Base-by-base conservation (phyloP, 1,139 yeast genomes). In the Pichia norvegensis region DNA sequence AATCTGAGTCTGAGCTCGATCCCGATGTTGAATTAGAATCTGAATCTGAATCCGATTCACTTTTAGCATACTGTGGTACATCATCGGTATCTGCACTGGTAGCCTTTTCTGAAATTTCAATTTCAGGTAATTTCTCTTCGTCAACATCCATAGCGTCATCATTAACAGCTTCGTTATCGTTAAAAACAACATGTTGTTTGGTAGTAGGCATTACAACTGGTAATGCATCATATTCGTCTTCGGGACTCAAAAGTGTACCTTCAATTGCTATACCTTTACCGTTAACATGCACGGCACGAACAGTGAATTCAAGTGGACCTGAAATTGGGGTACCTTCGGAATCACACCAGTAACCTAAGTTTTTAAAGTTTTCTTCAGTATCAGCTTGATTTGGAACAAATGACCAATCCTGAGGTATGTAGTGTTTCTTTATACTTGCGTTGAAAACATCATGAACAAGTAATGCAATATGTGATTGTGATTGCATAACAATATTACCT, bases 401-500 rank as follows among this genome's bases (percentile, higher is more conserved):
- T 33, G 70, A 69, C 98, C 98, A 92, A 44, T 72, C 76, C 37
- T 69, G 67, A 17, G 98, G 98, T 52, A 92, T 87, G 56, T 79
- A 79, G 61, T 76, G 82, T 63, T 85, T 81, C 64, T 85, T 86
- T 54, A 92, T 87, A 45, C 94, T 81, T 31, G 97, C 97, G 67
- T 92, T 94, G 69, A 92, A 92, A 1, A 95, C 86, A 65, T 92
- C 97, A 63, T 86, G 92, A 45, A 92, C 74, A 55, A 92, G 74
- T 53, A 92, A 71, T 51, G 97, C 97, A 59, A 94, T 82, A 62
- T 92, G 98, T 9, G 95, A 84, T 16, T 95, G 96, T 1, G 97
- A 83, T 68, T 90, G 97, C 76, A 92, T 79, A 67, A 87, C 87
- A 48, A 85, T 76, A 68, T 79, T 76, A 7, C 98, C 98, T 62